Base-by-base conservation (phyloP, 2,329 filamentous ascomycete genomes). In the Phialemoniopsis sp. region DNA sequence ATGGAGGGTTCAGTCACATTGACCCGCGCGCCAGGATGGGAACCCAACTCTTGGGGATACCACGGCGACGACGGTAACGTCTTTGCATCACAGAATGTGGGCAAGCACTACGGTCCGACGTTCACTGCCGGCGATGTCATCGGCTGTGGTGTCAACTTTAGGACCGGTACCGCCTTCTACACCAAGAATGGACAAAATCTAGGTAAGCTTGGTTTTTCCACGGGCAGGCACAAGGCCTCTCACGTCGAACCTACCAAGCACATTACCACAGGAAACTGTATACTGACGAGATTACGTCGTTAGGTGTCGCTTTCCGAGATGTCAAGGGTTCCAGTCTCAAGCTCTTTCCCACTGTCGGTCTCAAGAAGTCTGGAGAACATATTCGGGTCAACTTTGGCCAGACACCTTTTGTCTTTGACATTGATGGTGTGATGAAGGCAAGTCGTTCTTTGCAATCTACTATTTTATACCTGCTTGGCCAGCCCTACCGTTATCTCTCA, bases 361-460 rank as follows among this genome's bases (percentile, higher is more conserved):
- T 86, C 38, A 85, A 83, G 55, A 82, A 76, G 53, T 60, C 71
- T 1, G 77, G 78, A 33, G 81, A 85, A 52, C 71, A 78, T 48
- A 57, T 85, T 42, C 63, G 70, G 43, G 76, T 71, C 48, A 86
- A 86, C 54, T 85, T 86, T 63, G 81, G 81, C 34, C 79, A 84
- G 60, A 77, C 75, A 38, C 85, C 86, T 4, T 97, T 97, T 60
- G 75, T 88, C 33, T 98, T 85, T 64, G 87, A 96, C 58, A 97
- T 98, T 50, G 88, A 96, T 60, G 77, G 78, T 43, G 78, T 93
- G 73, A 84, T 95, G 68, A 76, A 76, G 69, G 87, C 87, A 73
- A 53, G 76, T 64, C 21, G 52, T 15, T 16, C 31, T 15, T 35
- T n/a, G 21, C 38, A 18, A 21, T n/a, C 30, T 37, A 32, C 18